Conservation (phyloP, 1,284 basidiomycete species). For the Ustilago shanxiensis region DNA sequence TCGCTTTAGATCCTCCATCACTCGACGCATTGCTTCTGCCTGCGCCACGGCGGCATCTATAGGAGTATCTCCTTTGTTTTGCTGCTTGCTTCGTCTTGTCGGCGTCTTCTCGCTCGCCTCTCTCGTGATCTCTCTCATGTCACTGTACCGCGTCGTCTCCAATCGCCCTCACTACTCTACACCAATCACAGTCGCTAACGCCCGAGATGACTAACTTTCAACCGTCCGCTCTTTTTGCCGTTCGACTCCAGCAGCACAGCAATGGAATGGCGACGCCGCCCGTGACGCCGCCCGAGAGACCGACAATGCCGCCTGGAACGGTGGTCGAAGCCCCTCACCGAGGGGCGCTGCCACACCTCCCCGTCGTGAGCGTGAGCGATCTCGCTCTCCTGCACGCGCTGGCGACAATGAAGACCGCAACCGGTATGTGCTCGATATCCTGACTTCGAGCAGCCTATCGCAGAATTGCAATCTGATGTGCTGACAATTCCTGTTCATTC, state of each 20-base stretch:
- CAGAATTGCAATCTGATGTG: background rate
- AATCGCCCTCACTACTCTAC: conserved; percentile 1
- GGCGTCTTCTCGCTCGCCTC: background rate
- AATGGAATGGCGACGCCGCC: conserved; percentile 59
- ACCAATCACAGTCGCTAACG: conserved; percentile 16
- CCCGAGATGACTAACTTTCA: conserved; percentile 25
- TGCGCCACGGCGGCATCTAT: background rate
- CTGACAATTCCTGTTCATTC: background rate
- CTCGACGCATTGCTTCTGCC: background rate
- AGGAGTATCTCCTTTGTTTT: background rate
- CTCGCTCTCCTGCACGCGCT: conserved; percentile 38
- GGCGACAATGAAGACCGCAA: conserved; percentile 43
- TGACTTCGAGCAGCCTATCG: background rate
- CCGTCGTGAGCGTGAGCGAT: conserved; percentile 56
- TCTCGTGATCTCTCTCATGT: background rate
- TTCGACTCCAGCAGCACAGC: conserved; percentile 49
- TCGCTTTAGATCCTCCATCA: background rate
- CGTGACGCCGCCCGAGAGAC: conserved; percentile 55
- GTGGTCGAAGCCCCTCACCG: conserved; percentile 54
- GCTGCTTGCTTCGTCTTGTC: background rate
- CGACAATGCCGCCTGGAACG: conserved; percentile 49
- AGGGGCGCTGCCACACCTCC: conserved; percentile 52
- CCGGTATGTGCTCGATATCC: conserved; percentile 46
- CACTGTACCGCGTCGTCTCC: conserved; percentile 10
- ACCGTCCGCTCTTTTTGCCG: conserved; percentile 34